A percentile compares a stretch with the other conserved stretches of the same genome.
These are phyloP conservation scores for Leccinum obscurum DNA, from an alignment of 768 basidiomycete species.

Conservation along the genomic window DNA sequence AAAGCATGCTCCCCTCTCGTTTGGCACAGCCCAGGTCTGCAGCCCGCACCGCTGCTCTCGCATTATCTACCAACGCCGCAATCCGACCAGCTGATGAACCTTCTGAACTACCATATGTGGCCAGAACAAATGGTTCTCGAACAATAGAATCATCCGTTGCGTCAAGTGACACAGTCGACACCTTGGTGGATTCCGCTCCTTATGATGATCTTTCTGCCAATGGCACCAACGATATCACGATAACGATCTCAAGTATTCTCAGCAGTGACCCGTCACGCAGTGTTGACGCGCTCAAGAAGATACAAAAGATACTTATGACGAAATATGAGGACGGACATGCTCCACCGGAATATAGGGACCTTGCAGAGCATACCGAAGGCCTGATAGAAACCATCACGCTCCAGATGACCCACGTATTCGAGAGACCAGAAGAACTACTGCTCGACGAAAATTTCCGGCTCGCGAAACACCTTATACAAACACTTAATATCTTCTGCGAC, in stretches of 20 bases:
- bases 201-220: slow-evolving; percentile 21
- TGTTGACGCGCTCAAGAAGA: slow-evolving; percentile 91
- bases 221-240: slow-evolving; percentile 60
- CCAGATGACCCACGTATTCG: slow-evolving; percentile 92
- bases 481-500: slow-evolving; percentile 92
- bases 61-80: slow-evolving; percentile 25
- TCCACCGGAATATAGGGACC: slow-evolving; percentile 70
- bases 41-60: slow-evolving; percentile 32
- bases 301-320: slow-evolving; percentile 82
- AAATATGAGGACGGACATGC: slow-evolving; percentile 72
- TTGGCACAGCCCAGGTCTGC: slow-evolving; percentile 61
- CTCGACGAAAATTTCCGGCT: slow-evolving; percentile 85
- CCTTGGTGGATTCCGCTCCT: slow-evolving; percentile 34
- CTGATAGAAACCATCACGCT: slow-evolving; percentile 88
- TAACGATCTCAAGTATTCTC: slow-evolving; percentile 86
- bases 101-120: slow-evolving; percentile 34
- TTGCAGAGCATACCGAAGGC: slow-evolving; percentile 78
- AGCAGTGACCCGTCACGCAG: slow-evolving; percentile 83
- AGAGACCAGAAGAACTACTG: slow-evolving; percentile 70
- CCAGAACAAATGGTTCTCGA: slow-evolving; percentile 19
- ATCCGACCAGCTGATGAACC: slow-evolving; percentile 26
- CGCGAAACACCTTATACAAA: slow-evolving; percentile 97
- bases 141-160: slow-evolving; percentile 15
- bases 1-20: slow-evolving; percentile 77
- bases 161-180: slow-evolving; percentile 32